Evolutionary conservation across 352 stramenopile species (phyloP).

Genomic region (Globisporangium heterothallicum): DNA sequence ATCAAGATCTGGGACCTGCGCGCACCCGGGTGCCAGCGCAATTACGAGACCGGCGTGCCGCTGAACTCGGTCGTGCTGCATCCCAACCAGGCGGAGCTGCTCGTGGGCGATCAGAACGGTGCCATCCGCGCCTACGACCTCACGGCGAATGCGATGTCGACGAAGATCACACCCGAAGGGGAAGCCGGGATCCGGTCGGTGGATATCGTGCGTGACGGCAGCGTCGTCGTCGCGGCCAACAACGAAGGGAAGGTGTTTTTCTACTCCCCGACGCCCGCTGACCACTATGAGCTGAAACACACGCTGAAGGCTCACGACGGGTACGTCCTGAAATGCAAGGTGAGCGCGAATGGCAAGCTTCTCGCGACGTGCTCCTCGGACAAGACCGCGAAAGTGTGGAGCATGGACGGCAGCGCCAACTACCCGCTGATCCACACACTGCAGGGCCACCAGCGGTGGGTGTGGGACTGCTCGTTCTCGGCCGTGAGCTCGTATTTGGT

Average conservation of each 20-base stretch:
- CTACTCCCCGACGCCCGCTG: conserved; percentile 68
- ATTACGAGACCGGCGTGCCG: conserved; percentile 81
- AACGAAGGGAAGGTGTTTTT: conserved; percentile 95
- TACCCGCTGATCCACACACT: conserved; percentile 70
- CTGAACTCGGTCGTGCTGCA: conserved; percentile 96
- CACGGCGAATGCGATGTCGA: conserved; percentile 62
- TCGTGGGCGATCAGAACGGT: conserved; percentile 91
- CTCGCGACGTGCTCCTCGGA: conserved; percentile 93
- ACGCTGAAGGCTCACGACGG: conserved; percentile 83
- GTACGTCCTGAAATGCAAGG: conserved; percentile 90
- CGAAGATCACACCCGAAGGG: conserved; percentile 61
- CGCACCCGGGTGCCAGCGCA: conserved; percentile 78
- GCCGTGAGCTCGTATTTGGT: conserved; percentile 97
- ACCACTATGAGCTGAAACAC: conserved; percentile 62
- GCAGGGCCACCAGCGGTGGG: conserved; percentile 93
- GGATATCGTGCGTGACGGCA: conserved; percentile 91
- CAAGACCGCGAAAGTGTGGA: conserved; percentile 91
- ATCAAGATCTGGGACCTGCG: conserved; percentile 94
- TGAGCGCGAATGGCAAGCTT: conserved; percentile 80
- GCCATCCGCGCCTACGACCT: conserved; percentile 91
- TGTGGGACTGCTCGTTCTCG: conserved; percentile 98
- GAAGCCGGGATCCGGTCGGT: conserved; percentile 88
- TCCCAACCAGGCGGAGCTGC: conserved; percentile 90
- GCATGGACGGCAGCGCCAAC: conserved; percentile 30
- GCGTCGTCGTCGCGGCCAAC: conserved; percentile 89